phyloP scores from a whole-genome alignment of 108 stramenopile species.

The Schizochytrium sp. region DNA sequence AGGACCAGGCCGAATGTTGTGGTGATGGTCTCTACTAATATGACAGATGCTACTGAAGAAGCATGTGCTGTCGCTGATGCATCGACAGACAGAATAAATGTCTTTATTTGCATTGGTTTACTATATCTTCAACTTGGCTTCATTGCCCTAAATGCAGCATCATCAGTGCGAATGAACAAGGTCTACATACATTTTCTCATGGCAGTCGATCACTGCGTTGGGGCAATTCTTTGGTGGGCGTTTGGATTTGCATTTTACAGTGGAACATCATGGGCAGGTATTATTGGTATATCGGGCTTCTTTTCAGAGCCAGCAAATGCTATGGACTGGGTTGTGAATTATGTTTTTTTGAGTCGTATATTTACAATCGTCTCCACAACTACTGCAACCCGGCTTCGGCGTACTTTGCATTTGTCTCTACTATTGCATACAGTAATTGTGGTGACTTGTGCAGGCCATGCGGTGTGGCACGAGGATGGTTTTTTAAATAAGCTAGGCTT shows the following conservation, averaged over 20 bases:
- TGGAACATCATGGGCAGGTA: not conserved
- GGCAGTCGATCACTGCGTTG: not conserved
- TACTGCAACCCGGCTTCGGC: too few relatives aligned
- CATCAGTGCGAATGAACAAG: not conserved
- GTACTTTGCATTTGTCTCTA: not conserved
- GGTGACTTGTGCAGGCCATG: not conserved
- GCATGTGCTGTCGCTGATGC: too few relatives aligned
- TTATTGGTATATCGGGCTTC: not conserved
- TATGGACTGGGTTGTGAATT: too few relatives aligned
- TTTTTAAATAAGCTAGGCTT: not conserved
- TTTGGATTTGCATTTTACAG: not conserved
- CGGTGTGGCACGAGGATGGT: not conserved
- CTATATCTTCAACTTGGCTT: not conserved
- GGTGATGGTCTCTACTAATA: too few relatives aligned
- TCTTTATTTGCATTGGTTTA: too few relatives aligned
- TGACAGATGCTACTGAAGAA: too few relatives aligned
- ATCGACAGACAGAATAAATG: too few relatives aligned
- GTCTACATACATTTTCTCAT: not conserved
- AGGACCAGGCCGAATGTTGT: too few relatives aligned
- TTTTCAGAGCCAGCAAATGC: not conserved
- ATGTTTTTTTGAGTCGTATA: too few relatives aligned
- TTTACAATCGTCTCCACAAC: too few relatives aligned
- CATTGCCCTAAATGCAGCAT: not conserved
- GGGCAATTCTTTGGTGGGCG: conserved; percentile 9
- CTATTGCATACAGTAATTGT: not conserved